A percentile compares a stretch with the other conserved stretches of the same genome.
These are phyloP conservation scores for Nitzschia putrida DNA, from an alignment of 108 stramenopile species.

Conservation along the genomic window DNA sequence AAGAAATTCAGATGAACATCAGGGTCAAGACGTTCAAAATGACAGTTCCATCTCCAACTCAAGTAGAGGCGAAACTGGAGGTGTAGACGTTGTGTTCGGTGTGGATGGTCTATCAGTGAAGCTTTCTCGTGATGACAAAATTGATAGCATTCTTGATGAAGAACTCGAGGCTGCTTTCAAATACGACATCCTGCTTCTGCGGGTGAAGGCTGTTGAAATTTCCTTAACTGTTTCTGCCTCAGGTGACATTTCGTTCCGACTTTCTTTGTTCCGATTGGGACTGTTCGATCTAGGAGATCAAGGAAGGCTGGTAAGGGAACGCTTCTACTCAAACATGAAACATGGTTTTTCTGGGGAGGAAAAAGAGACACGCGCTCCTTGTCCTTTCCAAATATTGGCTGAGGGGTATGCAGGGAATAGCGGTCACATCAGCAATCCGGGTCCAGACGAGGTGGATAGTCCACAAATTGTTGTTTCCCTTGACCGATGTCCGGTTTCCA, in stretches of 20 bases:
- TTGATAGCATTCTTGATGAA: slow-evolving; percentile 34
- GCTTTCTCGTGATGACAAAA: slow-evolving; percentile 54
- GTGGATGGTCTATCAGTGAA: slow-evolving; percentile 50
- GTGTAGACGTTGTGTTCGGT: slow-evolving; percentile 43
- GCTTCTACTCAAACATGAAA: slow-evolving; percentile 20
- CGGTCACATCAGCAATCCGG: slow-evolving; percentile 6
- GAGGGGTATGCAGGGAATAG: slow-evolving; percentile 44
- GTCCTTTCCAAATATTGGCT: slow-evolving; percentile 54
- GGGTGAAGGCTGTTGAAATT: slow-evolving; percentile 41
- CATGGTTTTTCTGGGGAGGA: neutral
- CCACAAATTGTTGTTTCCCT: slow-evolving; percentile 51
- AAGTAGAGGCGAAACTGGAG: slow-evolving; percentile 2
- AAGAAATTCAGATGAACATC: too few species aligned
- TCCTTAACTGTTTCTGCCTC: slow-evolving; percentile 6
- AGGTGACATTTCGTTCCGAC: slow-evolving; percentile 37
- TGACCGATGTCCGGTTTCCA: slow-evolving; percentile 35
- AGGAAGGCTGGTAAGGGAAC: slow-evolving; percentile 49
- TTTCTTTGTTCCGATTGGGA: slow-evolving; percentile 49
- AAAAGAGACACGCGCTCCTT: slow-evolving; percentile 35
- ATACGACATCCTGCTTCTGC: slow-evolving; percentile 54
- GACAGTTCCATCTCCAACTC: neutral
- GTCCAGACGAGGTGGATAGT: slow-evolving; percentile 13
- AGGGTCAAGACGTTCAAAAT: neutral
- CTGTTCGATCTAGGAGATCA: slow-evolving; percentile 64
- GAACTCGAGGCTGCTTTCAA: slow-evolving; percentile 30